Base-by-base conservation (phyloP, 768 basidiomycete species). In the Auriculariales sp. region DNA sequence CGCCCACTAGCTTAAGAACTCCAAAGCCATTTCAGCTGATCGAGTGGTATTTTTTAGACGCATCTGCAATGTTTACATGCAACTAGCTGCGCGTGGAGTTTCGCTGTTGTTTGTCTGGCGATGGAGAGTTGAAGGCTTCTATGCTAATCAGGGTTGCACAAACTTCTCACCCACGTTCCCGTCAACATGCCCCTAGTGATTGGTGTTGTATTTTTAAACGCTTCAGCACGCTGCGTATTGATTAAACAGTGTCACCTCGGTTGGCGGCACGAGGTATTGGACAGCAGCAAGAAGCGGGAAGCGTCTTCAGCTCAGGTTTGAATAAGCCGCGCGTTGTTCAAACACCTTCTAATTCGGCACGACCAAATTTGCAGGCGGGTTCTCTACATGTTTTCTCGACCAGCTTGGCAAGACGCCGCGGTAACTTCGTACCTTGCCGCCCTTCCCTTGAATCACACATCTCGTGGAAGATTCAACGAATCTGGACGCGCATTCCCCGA, bases 21-120 rank as follows among this genome's bases (percentile, higher is more conserved):
- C n/a, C n/a, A n/a, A n/a, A n/a, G n/a, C n/a, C n/a, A n/a, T n/a
- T n/a, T n/a, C n/a, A n/a, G n/a, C n/a, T n/a, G n/a, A n/a, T n/a
- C n/a, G n/a, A n/a, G n/a, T n/a, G n/a, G n/a, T n/a, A n/a, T n/a
- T n/a, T n/a, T n/a, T n/a, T n/a, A n/a, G n/a, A n/a, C 51, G 53
- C 22, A 50, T 69, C 29, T 69, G 65, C 56, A 64, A 66, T 48
- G 61, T 59, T 17, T 66, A 65, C 53, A 54, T 55, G 48, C 62
- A 63, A 54, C 62, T 69, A 22, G 64, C 64, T 36, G 63, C 65
- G 12, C 63, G 62, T 35, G 66, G 67, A 12, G 56, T 58, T 10
- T 65, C 63, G 19, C 57, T 68, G 51, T 53, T 69, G 15, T 67
- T 66, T 58, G 0, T 66, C 68, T 7, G 68, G 67, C 29, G 66